Evolutionary conservation across 371 early-diverging fungal species (phyloP).

Genomic region (Apophysomyces trapeziformis): DNA sequence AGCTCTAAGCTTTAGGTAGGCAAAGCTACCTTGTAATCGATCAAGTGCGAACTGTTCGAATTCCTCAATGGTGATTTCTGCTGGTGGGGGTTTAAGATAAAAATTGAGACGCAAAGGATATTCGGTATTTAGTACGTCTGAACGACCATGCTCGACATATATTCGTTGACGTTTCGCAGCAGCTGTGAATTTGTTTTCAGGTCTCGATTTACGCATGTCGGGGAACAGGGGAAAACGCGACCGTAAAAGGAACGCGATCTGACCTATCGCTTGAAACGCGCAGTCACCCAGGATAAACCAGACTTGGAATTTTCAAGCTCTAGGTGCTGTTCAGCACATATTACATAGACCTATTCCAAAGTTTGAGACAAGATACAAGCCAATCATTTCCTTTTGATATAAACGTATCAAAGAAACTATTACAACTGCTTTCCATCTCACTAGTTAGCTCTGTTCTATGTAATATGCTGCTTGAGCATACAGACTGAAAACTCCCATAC

Average conservation of each 20-base stretch:
- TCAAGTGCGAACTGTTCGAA: slow-evolving; percentile 93
- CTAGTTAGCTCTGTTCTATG: too few relatives aligned
- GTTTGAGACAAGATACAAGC: too few relatives aligned
- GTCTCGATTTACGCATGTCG: background rate
- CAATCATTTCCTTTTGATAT: too few relatives aligned
- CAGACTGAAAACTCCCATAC: too few relatives aligned
- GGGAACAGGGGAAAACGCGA: background rate
- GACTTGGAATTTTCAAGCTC: too few relatives aligned
- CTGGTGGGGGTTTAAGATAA: slow-evolving; percentile 75
- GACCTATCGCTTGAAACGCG: too few relatives aligned
- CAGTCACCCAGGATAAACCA: too few relatives aligned
- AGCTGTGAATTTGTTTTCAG: slow-evolving; percentile 21
- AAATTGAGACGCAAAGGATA: slow-evolving; percentile 84
- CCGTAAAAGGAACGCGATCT: background rate
- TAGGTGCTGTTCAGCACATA: too few relatives aligned
- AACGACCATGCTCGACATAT: slow-evolving; percentile 13
- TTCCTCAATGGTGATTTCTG: slow-evolving; percentile 87
- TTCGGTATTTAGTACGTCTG: slow-evolving; percentile 19
- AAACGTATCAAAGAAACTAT: too few relatives aligned
- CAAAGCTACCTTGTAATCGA: slow-evolving; percentile 76
- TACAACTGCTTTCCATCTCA: too few relatives aligned
- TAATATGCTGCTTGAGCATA: too few relatives aligned
- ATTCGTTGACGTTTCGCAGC: slow-evolving; percentile 21
- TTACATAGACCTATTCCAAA: too few relatives aligned
- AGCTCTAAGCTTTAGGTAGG: slow-evolving; percentile 11